Percentiles rank a stretch among this genome's conserved stretches.
These are phyloP conservation scores for Suillus weaverae DNA, from an alignment of 768 basidiomycete genomes.

Conservation along the genomic window DNA sequence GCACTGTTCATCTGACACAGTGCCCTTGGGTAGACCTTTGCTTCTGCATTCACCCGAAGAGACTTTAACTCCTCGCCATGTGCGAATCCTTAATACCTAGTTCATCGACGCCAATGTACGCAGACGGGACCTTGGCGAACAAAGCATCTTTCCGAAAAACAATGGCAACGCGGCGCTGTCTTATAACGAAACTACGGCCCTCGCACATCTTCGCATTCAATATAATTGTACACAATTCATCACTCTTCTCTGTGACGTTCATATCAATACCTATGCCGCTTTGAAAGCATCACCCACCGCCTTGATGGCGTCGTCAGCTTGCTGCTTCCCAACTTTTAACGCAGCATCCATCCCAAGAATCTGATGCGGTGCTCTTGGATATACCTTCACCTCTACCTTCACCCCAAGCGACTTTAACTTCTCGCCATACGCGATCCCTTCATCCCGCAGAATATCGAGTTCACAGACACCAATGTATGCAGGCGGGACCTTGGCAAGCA, in stretches of 20 bases:
- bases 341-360: slow-evolving; percentile 69
- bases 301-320: slow-evolving; percentile 25
- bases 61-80: too few relatives aligned
- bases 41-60: too few relatives aligned
- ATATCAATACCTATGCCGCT: neutral
- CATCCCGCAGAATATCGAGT: slow-evolving; percentile 64
- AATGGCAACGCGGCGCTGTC: too few relatives aligned
- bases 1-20: too few relatives aligned
- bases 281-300: slow-evolving; percentile 24
- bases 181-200: too few relatives aligned
- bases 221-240: neutral
- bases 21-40: too few relatives aligned
- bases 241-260: neutral
- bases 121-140: too few relatives aligned
- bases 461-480: slow-evolving; percentile 67
- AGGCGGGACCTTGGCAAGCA: slow-evolving; percentile 50
- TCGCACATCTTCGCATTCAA: neutral
- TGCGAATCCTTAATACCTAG: too few relatives aligned
- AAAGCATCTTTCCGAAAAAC: too few relatives aligned
- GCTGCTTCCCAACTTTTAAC: slow-evolving; percentile 14
- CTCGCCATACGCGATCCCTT: slow-evolving; percentile 63
- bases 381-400: slow-evolving; percentile 52
- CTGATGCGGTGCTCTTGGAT: slow-evolving; percentile 62
- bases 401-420: slow-evolving; percentile 55
- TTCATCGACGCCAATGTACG: too few relatives aligned